Conservation (phyloP, 2,329 filamentous ascomycete genomes). For the Calonectria crousiana region DNA sequence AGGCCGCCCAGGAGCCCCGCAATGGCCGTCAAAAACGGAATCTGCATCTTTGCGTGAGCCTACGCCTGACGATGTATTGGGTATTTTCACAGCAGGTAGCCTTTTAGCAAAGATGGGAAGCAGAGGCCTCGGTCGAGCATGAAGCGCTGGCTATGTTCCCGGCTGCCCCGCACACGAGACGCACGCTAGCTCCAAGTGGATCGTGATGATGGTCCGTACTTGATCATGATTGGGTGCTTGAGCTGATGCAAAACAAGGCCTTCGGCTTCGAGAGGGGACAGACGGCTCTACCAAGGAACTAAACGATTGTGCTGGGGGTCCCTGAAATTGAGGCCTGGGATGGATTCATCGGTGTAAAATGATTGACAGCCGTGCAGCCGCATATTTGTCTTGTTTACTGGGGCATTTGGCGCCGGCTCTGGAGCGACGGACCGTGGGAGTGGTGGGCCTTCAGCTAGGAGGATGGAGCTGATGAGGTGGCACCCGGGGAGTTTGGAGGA, state of each 20-base stretch:
- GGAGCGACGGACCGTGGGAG: background rate
- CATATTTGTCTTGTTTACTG: background rate
- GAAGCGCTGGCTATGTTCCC: background rate
- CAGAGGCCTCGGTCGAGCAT: background rate
- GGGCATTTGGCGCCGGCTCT: background rate
- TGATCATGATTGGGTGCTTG: background rate
- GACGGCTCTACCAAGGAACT: background rate
- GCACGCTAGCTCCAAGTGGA: background rate
- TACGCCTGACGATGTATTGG: background rate
- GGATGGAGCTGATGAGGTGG: background rate
- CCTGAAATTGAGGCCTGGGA: background rate
- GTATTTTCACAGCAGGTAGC: background rate
- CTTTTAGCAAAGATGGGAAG: background rate
- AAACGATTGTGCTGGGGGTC: background rate
- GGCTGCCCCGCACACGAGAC: background rate
- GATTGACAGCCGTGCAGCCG: background rate
- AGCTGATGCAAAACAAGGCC: background rate
- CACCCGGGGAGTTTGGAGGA: background rate
- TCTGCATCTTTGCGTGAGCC: background rate
- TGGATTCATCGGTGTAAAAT: background rate
- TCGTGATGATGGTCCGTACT: background rate
- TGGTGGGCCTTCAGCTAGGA: background rate
- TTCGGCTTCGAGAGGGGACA: background rate
- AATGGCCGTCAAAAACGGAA: background rate
- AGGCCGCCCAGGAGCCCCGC: background rate